A percentile compares a stretch with the other conserved stretches of the same genome.
Evolutionary conservation across 2,329 filamentous ascomycete species (phyloP).

Genomic region (Alternaria sp.): DNA sequence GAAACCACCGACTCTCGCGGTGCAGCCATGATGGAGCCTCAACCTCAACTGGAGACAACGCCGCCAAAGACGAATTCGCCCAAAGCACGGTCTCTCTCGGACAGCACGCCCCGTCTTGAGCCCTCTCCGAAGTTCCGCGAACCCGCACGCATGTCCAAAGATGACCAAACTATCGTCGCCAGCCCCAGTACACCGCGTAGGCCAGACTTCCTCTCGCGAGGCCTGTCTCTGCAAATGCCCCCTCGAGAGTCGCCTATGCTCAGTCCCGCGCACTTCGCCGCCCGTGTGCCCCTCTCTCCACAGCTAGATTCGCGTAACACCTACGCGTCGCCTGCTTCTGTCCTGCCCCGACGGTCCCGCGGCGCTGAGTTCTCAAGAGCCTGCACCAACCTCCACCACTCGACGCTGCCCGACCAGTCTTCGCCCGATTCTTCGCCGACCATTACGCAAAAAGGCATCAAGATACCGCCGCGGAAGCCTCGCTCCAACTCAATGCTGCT

Average conservation of each 20-base stretch:
- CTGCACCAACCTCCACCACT: constrained; percentile 94
- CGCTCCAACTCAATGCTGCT: constrained; percentile 53
- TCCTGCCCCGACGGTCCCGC: constrained; percentile 86
- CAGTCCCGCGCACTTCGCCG: constrained; percentile 62
- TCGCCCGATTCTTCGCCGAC: constrained; percentile 92
- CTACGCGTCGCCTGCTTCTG: constrained; percentile 82
- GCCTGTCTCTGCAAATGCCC: constrained; percentile 76
- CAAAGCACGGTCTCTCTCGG: constrained; percentile 57
- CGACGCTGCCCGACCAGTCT: constrained; percentile 86
- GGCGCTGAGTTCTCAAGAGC: constrained; percentile 93
- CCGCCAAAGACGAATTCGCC: constrained; percentile 49
- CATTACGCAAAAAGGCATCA: constrained; percentile 73
- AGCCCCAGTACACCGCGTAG: constrained; percentile 72
- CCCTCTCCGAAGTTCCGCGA: constrained; percentile 58
- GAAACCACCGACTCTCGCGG: constrained; percentile 28
- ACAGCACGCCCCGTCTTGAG: constrained; percentile 55
- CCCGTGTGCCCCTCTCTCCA: constrained; percentile 77
- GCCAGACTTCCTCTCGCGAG: constrained; percentile 68
- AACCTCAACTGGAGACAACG: constrained; percentile 34
- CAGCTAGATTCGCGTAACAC: constrained; percentile 85
- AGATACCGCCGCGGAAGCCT: constrained; percentile 65
- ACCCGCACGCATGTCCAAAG: constrained; percentile 51
- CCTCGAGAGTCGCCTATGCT: constrained; percentile 58
- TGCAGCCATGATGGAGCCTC: constrained; percentile 21
- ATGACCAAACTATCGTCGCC: constrained; percentile 55